Conservation (phyloP, 176 grass and related monocot species). For the Carex cristatella region DNA sequence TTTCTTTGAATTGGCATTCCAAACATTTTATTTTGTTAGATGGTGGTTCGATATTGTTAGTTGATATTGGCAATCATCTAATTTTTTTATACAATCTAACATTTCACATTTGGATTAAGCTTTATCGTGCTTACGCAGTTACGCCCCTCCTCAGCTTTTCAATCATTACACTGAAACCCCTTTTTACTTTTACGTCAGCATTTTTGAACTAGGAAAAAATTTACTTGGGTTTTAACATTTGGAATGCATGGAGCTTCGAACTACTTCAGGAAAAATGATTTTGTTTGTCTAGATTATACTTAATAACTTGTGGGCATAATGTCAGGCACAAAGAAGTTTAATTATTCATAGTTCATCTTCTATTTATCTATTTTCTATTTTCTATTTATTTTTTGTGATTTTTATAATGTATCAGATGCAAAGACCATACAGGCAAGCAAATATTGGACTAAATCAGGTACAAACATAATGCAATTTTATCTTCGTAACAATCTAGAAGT, state of each 20-base stretch:
- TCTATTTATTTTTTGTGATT: background rate
- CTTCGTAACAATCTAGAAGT: background rate
- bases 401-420: conserved; percentile 13
- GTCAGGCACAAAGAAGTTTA: background rate
- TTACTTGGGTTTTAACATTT: background rate
- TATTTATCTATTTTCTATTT: background rate
- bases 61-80: background rate
- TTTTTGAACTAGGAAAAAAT: background rate
- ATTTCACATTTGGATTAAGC: conserved; percentile 2
- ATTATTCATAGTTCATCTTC: background rate
- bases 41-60: background rate
- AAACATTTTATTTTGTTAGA: background rate
- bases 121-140: background rate
- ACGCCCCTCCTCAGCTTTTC: background rate
- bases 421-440: background rate
- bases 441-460: background rate
- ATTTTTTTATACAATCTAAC: background rate
- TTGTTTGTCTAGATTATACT: background rate
- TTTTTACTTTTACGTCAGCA: background rate
- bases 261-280: background rate
- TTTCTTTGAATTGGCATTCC: background rate
- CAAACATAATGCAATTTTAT: background rate
- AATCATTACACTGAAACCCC: background rate
- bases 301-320: background rate
- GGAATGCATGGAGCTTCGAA: background rate